Base-by-base conservation (phyloP, 352 stramenopile genomes). In the Globisporangium cystogenes region DNA sequence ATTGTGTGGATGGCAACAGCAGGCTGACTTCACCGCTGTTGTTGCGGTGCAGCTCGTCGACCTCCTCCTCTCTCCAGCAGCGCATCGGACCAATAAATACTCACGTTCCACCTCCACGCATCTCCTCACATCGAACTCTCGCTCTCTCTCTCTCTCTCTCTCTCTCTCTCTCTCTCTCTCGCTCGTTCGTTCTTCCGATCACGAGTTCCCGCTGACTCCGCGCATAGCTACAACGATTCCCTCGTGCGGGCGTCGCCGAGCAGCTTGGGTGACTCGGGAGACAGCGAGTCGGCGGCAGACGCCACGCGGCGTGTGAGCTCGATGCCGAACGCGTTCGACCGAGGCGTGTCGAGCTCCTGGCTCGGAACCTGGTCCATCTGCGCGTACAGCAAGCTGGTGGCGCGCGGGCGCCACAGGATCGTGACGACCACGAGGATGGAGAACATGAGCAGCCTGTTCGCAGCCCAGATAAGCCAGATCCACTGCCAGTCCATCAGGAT, bases 311-410 rank as follows among this genome's bases (percentile, higher is more conserved):
- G 73, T 23, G 73, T 83, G 48, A 86, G 56, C 57, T 87, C 76
- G 15, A 85, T 68, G 21, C 71, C 73, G 11, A 67, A 70, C 8
- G 65, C 65, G 26, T 69, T 72, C 3, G 73, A 86, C 21, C 62
- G 43, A 1, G 77, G 68, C 14, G 72, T 82, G 33, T 61, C 55
- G 16, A 77, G 78, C 55, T 91, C 77, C 14, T 82, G 72, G 54
- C 58, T 87, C 24, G 82, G 82, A 23, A 95, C 65, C 54, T 95
- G 81, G 43, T 92, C 77, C 77, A 92, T 92, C 31, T 79, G 69
- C 20, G 81, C 72, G 54, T 92, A 92, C 2, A 91, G 61, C 39
- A 70, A 40, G 4, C 73, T 87, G 26, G 83, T 88, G 21, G 69
- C 61, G 41, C 57, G 85, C 15, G 85, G 85, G 2, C 77, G 75